Conservation (phyloP, 768 basidiomycete genomes). For the Exsudoporus frostii region DNA sequence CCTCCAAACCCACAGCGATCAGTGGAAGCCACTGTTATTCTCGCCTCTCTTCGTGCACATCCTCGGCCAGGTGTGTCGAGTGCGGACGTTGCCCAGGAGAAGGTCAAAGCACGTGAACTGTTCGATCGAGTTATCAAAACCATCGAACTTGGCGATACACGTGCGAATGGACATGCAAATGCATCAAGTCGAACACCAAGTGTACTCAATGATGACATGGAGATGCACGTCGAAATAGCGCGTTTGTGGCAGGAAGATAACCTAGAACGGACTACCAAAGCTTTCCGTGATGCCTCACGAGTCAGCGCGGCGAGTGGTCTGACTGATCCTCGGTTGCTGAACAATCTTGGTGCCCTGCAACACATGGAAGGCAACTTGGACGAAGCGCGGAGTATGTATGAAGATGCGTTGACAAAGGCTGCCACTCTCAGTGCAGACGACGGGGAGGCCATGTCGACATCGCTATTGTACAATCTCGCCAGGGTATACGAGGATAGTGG, state of each 20-base stretch:
- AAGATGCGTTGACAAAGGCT: constrained; percentile 65
- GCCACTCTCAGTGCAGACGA: constrained; percentile 42
- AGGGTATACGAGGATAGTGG: constrained; percentile 86
- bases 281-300: constrained; percentile 69
- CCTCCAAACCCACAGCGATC: constrained; percentile 62
- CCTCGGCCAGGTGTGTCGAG: constrained; percentile 77
- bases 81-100: constrained; percentile 70
- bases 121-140: constrained; percentile 72
- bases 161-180: constrained; percentile 39
- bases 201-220: constrained; percentile 70
- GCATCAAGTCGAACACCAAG: constrained; percentile 39
- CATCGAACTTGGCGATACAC: constrained; percentile 60
- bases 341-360: constrained; percentile 75
- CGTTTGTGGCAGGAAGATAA: constrained; percentile 84
- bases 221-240: constrained; percentile 90
- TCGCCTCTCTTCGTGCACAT: constrained; percentile 84
- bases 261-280: constrained; percentile 66
- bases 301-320: constrained; percentile 52
- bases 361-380: constrained; percentile 62
- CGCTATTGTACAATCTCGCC: constrained; percentile 88
- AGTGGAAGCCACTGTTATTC: constrained; percentile 82
- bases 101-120: constrained; percentile 69
- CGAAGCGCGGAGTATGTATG: constrained; percentile 65
- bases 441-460: constrained; percentile 72
- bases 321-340: constrained; percentile 66